A percentile compares a stretch with the other conserved stretches of the same genome.
These are phyloP conservation scores for Dichomitus squalens DNA, from an alignment of 1,284 basidiomycete genomes.

Conservation along the genomic window DNA sequence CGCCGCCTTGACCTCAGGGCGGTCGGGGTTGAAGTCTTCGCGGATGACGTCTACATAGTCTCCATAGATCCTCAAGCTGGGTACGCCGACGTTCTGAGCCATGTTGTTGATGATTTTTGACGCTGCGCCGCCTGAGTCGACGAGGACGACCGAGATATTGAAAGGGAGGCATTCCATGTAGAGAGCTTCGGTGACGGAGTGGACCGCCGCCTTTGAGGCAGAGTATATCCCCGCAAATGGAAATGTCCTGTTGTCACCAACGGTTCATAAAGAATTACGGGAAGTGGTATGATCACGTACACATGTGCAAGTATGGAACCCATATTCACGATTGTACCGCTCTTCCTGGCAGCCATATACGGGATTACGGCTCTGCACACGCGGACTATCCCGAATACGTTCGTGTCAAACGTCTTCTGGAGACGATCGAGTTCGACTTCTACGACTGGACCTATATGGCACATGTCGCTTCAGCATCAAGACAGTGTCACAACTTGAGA, in stretches of 20 bases:
- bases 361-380: slow-evolving; percentile 66
- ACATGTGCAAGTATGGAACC: slow-evolving; percentile 66
- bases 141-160: slow-evolving; percentile 57
- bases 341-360: slow-evolving; percentile 63
- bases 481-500: background rate
- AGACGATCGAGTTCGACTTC: slow-evolving; percentile 64
- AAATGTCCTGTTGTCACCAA: slow-evolving; percentile 45
- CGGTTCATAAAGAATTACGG: background rate
- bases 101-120: too few species aligned
- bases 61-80: too few species aligned
- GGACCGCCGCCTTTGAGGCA: slow-evolving; percentile 67
- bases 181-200: slow-evolving; percentile 62
- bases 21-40: too few species aligned
- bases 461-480: background rate
- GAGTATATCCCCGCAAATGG: slow-evolving; percentile 75
- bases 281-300: slow-evolving; percentile 36
- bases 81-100: too few species aligned
- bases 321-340: slow-evolving; percentile 73
- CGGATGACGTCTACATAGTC: too few species aligned
- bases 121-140: slow-evolving; percentile 57
- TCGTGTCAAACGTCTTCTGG: slow-evolving; percentile 60
- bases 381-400: slow-evolving; percentile 63
- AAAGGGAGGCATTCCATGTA: slow-evolving; percentile 73
- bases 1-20: too few species aligned
- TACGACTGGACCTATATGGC: slow-evolving; percentile 64